Conservation (phyloP, 2,329 filamentous ascomycete species). For the Aspergillus novofumigatus region DNA sequence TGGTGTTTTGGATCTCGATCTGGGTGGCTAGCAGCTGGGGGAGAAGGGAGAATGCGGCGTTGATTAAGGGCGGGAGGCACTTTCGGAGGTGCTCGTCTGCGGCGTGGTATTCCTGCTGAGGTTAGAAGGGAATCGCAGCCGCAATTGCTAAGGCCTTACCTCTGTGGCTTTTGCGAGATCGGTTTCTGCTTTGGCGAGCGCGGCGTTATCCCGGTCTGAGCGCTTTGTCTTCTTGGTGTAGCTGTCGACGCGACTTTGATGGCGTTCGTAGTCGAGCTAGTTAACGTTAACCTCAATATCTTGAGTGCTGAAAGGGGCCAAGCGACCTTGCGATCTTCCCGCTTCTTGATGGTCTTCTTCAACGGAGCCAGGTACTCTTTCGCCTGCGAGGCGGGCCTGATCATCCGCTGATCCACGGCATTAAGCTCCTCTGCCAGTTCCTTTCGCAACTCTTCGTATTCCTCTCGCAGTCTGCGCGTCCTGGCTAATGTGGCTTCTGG, state of each 20-base stretch:
- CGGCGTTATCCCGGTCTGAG: constrained; percentile 68
- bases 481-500: constrained; percentile 60
- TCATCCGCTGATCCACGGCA: constrained; percentile 65
- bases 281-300: constrained; percentile 1
- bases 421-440: constrained; percentile 69
- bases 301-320: not conserved
- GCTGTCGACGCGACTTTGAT: constrained; percentile 66
- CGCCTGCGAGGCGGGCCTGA: constrained; percentile 65
- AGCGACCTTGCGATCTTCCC: constrained; percentile 68
- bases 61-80: constrained; percentile 67
- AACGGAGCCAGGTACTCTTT: constrained; percentile 66
- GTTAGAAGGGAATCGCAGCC: constrained; percentile 8
- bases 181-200: constrained; percentile 65
- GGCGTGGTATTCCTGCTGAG: constrained; percentile 61
- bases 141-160: constrained; percentile 39
- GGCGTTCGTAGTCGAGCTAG: constrained; percentile 73
- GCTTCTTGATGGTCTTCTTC: constrained; percentile 78
- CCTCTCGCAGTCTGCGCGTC: constrained; percentile 60
- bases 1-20: constrained; percentile 70
- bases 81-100: constrained; percentile 71
- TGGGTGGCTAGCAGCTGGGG: constrained; percentile 67
- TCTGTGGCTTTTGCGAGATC: constrained; percentile 64
- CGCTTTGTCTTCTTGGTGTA: constrained; percentile 66
- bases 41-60: constrained; percentile 68
- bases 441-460: constrained; percentile 65